Base-by-base conservation (phyloP, 805 yeast species). In the Candida broadrunensis region DNA sequence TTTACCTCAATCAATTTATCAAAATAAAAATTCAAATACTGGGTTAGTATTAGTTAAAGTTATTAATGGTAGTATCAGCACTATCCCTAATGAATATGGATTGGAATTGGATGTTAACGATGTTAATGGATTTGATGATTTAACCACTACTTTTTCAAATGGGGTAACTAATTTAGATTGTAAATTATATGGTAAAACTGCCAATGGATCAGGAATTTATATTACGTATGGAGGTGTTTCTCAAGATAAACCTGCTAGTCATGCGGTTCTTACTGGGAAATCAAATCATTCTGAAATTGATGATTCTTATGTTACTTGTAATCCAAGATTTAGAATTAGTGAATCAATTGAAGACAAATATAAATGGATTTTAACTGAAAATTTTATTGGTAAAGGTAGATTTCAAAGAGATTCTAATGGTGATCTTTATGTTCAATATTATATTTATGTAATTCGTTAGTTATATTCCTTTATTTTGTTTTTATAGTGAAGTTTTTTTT, bases 351-450 rank as follows among this genome's bases (percentile, higher is more conserved):
- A 61, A 30, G 72, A 61, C 13, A 75, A 73, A 49, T 62, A 58
- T 52, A 55, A 65, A 47, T 81, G 88, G 88, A 72, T 73, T 14
- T 47, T 62, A 33, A 54, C 60, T 35, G 71, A 73, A 54, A 75
- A 69, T 48, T 64, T 79, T 42, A 36, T 78, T 17, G 87, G 84
- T 16, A 77, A 72, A 54, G 87, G 88, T 25, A 69, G 83, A 43
- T 80, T 80, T 51, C 52, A 74, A 36, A 68, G 81, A 50, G 76
- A 73, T 45, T 65, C 56, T 3, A 52, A 63, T 5, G 80, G 75
- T 16, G 48, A 27, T 2, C 56, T 78, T 43, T 69, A 61, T 45
- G 85, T 81, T 31, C 85, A 81, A 60, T 81, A 80, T 63, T 67
- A 62, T 46, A 58, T 76, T 39, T 77, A 74, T 48, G 61, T 70